phyloP scores from a whole-genome alignment of 2,329 filamentous ascomycete species.

The Fusarium sp. region DNA sequence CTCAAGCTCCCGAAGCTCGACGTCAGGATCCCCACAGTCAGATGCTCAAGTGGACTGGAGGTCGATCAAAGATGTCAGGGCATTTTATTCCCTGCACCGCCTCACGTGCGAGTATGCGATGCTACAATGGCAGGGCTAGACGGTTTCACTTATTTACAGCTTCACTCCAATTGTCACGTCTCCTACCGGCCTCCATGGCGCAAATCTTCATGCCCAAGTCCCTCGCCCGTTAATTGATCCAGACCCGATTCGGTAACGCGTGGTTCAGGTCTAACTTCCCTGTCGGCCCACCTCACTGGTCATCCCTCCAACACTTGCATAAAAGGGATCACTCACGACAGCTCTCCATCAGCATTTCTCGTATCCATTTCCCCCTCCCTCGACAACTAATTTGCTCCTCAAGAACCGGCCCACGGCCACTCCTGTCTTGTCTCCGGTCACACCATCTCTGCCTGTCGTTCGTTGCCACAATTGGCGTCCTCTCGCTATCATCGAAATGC shows the following conservation, averaged over 20 bases:
- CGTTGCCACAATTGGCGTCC: background rate
- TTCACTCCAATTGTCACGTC: background rate
- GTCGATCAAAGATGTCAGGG: background rate
- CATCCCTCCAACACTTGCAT: slow-evolving; percentile 1
- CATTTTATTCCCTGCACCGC: background rate
- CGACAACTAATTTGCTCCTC: background rate
- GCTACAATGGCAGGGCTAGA: background rate
- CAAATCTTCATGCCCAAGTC: background rate
- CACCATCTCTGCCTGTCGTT: background rate
- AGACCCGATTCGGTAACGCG: slow-evolving; percentile 17
- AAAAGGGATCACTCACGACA: slow-evolving; percentile 15
- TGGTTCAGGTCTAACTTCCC: slow-evolving; percentile 22
- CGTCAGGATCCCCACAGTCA: slow-evolving; percentile 14
- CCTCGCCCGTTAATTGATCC: background rate
- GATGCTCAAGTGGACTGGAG: background rate
- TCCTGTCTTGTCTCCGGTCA: background rate
- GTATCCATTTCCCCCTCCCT: slow-evolving; percentile 6
- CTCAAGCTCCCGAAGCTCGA: slow-evolving; percentile 1
- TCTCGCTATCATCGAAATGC: slow-evolving; percentile 21
- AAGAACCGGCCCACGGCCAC: background rate
- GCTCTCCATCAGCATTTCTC: slow-evolving; percentile 22
- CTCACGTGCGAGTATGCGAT: background rate
- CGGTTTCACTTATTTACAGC: background rate
- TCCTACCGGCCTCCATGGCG: background rate
- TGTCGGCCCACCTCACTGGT: slow-evolving; percentile 8